phyloP scores from a whole-genome alignment of 1,284 basidiomycete species.

The Malassezia caprae region DNA sequence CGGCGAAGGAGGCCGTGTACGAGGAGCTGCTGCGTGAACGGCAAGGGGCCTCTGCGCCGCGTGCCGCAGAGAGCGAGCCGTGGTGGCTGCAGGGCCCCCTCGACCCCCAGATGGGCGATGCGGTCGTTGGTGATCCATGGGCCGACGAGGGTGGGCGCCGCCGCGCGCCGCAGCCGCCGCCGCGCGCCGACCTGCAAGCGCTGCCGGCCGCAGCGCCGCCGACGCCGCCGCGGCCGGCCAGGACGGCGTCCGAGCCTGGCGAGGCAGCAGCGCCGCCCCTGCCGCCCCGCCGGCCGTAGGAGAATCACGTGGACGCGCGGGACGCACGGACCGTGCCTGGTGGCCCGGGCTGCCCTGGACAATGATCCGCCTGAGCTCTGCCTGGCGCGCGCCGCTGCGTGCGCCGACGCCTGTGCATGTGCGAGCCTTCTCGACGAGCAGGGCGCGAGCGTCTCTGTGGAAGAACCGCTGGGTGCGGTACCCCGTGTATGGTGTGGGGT shows the following conservation, averaged over 20 bases:
- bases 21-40: neutral
- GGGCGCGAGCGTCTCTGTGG: neutral
- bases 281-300: neutral
- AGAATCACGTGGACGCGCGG: neutral
- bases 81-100: neutral
- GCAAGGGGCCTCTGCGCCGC: neutral
- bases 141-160: neutral
- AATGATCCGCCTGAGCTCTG: neutral
- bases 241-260: too few species aligned
- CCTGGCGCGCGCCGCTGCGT: neutral
- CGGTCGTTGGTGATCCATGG: neutral
- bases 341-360: neutral
- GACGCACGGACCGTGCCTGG: neutral
- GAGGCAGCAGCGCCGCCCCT: neutral
- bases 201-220: too few species aligned
- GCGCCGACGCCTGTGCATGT: neutral
- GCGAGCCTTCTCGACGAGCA: neutral
- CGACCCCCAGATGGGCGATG: neutral
- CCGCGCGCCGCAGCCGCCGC: neutral
- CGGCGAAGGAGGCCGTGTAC: slow-evolving; percentile 62
- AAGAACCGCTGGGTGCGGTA: slow-evolving; percentile 6
- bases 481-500: slow-evolving; percentile 2
- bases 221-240: too few species aligned
- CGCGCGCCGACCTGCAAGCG: neutral
- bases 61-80: neutral